Percentiles rank a stretch among this genome's conserved stretches.
These are phyloP conservation scores for Macrotyloma uniflorum DNA, from an alignment of 306 rosid genomes.

Conservation along the genomic window DNA sequence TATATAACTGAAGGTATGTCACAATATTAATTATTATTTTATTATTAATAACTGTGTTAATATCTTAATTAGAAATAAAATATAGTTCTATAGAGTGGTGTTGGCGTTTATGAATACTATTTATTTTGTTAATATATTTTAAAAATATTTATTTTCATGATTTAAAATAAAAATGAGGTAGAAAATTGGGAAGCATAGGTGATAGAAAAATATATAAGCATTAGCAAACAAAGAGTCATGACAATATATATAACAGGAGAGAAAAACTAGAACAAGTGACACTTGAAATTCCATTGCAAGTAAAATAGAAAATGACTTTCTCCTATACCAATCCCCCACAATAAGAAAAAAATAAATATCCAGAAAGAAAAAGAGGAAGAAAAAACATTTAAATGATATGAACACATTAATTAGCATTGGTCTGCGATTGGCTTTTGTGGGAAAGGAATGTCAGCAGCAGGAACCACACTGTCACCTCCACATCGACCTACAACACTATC, in stretches of 20 bases:
- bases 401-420: conserved; percentile 61
- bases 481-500: conserved; percentile 10
- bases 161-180: too few species aligned
- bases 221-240: conserved; percentile 40
- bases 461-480: conserved; percentile 14
- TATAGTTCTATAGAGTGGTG: too few species aligned
- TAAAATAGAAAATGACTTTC: conserved; percentile 53
- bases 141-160: too few species aligned
- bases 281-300: conserved; percentile 59
- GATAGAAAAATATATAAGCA: conserved; percentile 16
- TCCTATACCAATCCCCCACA: conserved; percentile 99
- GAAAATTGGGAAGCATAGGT: too few species aligned
- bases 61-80: too few species aligned
- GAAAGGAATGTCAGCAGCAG: conserved; percentile 48
- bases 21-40: too few species aligned
- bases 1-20: too few species aligned
- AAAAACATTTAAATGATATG: conserved; percentile 29
- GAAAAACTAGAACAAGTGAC: conserved; percentile 37
- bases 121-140: too few species aligned
- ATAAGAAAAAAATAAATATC: conserved; percentile 40
- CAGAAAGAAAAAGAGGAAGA: background rate
- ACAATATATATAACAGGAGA: conserved; percentile 37
- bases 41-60: too few species aligned
- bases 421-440: conserved; percentile 53
- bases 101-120: too few species aligned